Conservation (phyloP, 164 flowering plant genomes). For the Taxillus chinensis region DNA sequence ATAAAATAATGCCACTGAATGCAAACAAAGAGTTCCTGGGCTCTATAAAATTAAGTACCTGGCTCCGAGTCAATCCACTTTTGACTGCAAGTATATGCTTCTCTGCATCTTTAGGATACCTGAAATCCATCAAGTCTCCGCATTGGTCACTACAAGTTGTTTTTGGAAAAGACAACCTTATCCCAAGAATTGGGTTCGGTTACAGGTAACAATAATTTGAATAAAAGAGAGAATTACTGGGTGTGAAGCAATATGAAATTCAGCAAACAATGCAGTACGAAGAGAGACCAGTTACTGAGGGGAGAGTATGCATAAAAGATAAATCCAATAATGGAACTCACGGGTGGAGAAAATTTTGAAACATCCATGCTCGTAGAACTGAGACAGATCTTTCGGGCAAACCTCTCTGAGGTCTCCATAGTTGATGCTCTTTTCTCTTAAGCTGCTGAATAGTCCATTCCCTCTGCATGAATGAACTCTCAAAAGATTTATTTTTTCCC, state of each 20-base stretch:
- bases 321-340: slow-evolving; percentile 23
- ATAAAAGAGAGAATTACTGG: no score
- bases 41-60: slow-evolving; percentile 32
- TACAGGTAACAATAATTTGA: no score
- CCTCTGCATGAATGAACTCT: slow-evolving; percentile 54
- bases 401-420: slow-evolving; percentile 95
- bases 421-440: slow-evolving; percentile 57
- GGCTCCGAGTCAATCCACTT: slow-evolving; percentile 94
- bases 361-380: slow-evolving; percentile 92
- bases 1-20: no score
- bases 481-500: slow-evolving; percentile 38
- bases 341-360: slow-evolving; percentile 97
- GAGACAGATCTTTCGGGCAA: slow-evolving; percentile 93
- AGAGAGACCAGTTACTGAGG: no score
- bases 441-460: slow-evolving; percentile 87
- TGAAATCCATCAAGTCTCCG: slow-evolving; percentile 20
- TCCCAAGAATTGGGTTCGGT: no score
- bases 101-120: slow-evolving; percentile 97
- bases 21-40: no score
- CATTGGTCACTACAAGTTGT: background rate
- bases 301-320: no score
- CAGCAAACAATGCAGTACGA: no score
- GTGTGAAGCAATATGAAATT: no score
- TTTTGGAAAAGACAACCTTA: background rate
- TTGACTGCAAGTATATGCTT: slow-evolving; percentile 81